Evolutionary conservation across 2,329 filamentous ascomycete species (phyloP), one percentile per base, ranked within the genome.

Genomic region (Blumeria graminis): DNA sequence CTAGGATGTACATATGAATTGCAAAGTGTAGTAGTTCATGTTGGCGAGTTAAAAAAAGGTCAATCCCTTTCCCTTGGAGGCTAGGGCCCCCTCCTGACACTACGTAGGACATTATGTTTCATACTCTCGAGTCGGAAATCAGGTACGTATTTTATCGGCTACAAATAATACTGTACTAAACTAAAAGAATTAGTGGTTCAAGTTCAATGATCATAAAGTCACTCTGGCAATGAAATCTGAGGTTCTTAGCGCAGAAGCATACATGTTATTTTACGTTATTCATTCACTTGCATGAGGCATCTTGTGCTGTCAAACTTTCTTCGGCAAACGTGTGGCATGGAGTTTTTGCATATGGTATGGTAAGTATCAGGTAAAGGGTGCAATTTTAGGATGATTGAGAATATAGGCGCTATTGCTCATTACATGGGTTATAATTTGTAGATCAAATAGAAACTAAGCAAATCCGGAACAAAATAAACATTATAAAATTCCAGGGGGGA

Each of bases 141-240:
- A 84, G 72, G 77, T 78, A 67, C 60, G 56, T 39, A 34, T 16
- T 48, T 5, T 28, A 10, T 11, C 5, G 8, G 16, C 7, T 22
- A 18, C n/a, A 14, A 14, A 18, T 22, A 16, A 14, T 9, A 34
- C 4, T 53, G 22, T n/a, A n/a, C 1, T 35, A 46, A 33, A 56
- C n/a, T 46, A 56, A 46, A 14, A 28, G n/a, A 6, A 59, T 14
- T 61, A 94, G 76, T 96, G 90, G 90, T 94, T 94, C 68, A 80
- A 86, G 56, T 95, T 95, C 69, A 93, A 96, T 65, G 90, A 96
- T 66, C 89, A 92, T 67, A 88, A 87, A 67, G 90, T 96, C 28
- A 86, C 89, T 59, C 66, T 89, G 57, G 90, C 86, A 1, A 80
- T 79, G 51, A 83, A 92, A 65, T 84, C 84, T 5, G 86, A 95